Base-by-base conservation (phyloP, 257 asterid genomes). In the Solanum ossicruentum region DNA sequence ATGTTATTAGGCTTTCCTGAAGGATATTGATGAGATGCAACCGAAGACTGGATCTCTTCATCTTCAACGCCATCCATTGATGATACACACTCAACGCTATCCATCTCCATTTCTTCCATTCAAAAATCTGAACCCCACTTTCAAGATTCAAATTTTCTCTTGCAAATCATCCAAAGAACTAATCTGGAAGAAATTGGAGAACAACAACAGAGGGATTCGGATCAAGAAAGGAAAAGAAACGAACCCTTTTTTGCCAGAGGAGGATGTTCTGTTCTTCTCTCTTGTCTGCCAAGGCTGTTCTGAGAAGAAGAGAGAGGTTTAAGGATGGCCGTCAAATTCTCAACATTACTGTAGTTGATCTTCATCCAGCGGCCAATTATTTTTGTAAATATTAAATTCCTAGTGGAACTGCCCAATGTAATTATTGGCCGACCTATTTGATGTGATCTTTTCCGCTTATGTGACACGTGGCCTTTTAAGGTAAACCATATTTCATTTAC, bases 41-140 rank as follows among this genome's bases (percentile, higher is more conserved):
- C 85, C 20, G 93, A 89, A 63, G 95, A 85, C 39, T 87, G 94
- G 90, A 93, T 92, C 92, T 91, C 95, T 88, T 94, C 97, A 82
- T 93, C 96, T 88, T 90, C 98, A 88, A 91, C 84, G 82, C 94
- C 98, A 89, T 91, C 95, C 21, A 92, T 86, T 79, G 91, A 86
- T 80, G 96, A 91, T 4, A 93, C 92, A 56, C 98, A 93, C 89
- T 93, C 98, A 81, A 94, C 88, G 85, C 85, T 92, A 55, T 93
- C 95, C 85, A 91, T 92, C 71, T 93, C 98, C 89, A 93, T 90
- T 80, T 89, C 80, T 66, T 51, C 56, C 81, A 73, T 73, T 71
- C 52, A 73, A 49, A 12, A n/a, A 47, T 47, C 41, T 47, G 21
- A 73, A 73, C 81, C 60, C 17, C 36, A 54, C 57, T 45, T 45